Conservation (phyloP, 306 rosid genomes). For the Sicyos baderoa region DNA sequence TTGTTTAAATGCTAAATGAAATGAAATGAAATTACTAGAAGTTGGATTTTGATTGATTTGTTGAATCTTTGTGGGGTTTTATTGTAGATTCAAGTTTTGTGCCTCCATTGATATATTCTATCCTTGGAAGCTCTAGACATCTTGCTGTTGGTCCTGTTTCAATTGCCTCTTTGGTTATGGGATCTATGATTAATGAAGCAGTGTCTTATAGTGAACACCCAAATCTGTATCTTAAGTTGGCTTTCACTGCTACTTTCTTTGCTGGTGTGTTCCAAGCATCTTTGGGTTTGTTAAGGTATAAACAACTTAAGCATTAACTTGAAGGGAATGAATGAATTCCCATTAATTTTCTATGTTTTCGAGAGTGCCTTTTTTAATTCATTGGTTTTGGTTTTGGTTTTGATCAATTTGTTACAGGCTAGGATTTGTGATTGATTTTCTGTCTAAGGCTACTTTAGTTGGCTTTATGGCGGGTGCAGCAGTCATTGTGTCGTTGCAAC, state of each 20-base stretch:
- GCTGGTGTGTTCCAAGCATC: conserved; percentile 90
- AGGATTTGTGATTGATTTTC: conserved; percentile 89
- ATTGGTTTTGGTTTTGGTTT: neutral
- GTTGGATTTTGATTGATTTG: neutral
- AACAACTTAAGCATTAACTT: neutral
- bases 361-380: neutral
- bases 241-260: conserved; percentile 86
- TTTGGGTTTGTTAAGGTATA: conserved; percentile 73
- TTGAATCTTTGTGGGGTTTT: neutral
- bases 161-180: conserved; percentile 94
- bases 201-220: conserved; percentile 59
- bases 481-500: conserved; percentile 82
- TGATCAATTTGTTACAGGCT: conserved; percentile 38
- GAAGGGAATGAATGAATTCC: neutral
- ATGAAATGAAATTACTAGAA: neutral
- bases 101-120: conserved; percentile 76
- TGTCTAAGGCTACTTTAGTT: conserved; percentile 84
- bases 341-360: neutral
- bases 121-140: conserved; percentile 91
- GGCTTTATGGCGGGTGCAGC: conserved; percentile 99
- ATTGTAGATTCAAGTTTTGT: conserved; percentile 97
- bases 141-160: conserved; percentile 96
- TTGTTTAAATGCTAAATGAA: neutral
- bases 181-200: conserved; percentile 76
- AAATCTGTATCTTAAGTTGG: conserved; percentile 72